Conservation (phyloP, 225 moss, liverwort and hornwort genomes). For the Polytrichum commune region DNA sequence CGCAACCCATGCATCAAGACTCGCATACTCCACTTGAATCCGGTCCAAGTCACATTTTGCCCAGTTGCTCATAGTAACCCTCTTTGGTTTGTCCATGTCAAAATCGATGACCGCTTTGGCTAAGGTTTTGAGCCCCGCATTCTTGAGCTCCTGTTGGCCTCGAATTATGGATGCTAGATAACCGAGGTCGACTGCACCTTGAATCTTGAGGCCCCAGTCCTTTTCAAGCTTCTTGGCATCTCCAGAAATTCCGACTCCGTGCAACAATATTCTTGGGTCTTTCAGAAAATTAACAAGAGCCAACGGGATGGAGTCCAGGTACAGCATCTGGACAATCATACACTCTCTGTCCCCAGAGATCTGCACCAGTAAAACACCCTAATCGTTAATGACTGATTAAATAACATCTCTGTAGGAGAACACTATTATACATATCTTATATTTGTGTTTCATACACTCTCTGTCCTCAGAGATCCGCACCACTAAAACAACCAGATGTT, state of each 20-base stretch:
- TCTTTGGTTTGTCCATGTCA: slow-evolving; percentile 41
- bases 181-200: slow-evolving; percentile 38
- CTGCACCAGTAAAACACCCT: background rate
- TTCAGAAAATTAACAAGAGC: slow-evolving; percentile 35
- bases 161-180: slow-evolving; percentile 23
- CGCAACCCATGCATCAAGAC: slow-evolving; percentile 55
- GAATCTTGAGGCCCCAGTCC: slow-evolving; percentile 33
- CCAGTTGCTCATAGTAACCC: slow-evolving; percentile 55
- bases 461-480: too few relatives aligned
- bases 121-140: slow-evolving; percentile 30
- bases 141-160: slow-evolving; percentile 12
- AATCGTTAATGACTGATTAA: background rate
- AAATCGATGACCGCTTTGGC: slow-evolving; percentile 30
- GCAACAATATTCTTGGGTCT: slow-evolving; percentile 24
- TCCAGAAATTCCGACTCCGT: slow-evolving; percentile 40
- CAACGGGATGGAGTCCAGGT: slow-evolving; percentile 40
- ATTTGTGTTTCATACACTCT: too few relatives aligned
- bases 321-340: slow-evolving; percentile 53
- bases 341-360: slow-evolving; percentile 42
- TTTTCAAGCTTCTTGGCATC: slow-evolving; percentile 40
- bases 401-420: background rate
- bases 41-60: slow-evolving; percentile 19
- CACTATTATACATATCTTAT: background rate
- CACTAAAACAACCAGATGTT: too few relatives aligned
- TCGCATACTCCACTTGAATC: slow-evolving; percentile 42